Base-by-base conservation (phyloP, 805 yeast genomes). In the Teunomyces stri region DNA sequence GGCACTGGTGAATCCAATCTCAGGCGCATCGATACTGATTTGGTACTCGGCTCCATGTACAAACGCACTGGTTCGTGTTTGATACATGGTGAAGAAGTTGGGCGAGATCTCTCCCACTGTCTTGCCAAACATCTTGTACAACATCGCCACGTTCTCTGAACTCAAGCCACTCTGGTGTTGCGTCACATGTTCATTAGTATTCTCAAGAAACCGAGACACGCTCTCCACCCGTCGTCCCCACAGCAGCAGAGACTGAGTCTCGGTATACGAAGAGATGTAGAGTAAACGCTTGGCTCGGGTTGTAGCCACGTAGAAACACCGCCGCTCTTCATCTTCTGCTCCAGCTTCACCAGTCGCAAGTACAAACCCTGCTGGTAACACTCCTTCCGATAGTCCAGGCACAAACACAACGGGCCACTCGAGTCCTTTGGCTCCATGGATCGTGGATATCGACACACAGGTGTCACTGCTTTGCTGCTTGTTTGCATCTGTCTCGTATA, bases 381-480 rank as follows among this genome's bases (percentile, higher is more conserved):
- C 63, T 1, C 86, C 85, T 41, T 86, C 88, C 28, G 78, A 72
- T 13, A 87, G 66, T 0, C 88, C 85, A 0, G 95, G 89, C 10
- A 89, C 78, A 59, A 89, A 88, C 0, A 92, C 97, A 11, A 88
- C 80, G 0, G 96, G 92, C 97, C 98, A 92, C 61, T 92, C 99
- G 2, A 91, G 71, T 0, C 99, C 99, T 62, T 92, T 92, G 1
- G 97, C 82, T 0, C 90, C 89, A 61, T 92, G 99, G 10, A 92
- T 85, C 0, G 98, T 94, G 0, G 96, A 85, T 0, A 92, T 45
- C 4, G 75, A 66, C 44, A 57, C 69, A 50, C 59, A 65, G 2
- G 48, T 41, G 1, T 46, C 36, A 5, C 52, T 52, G 13, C 48
- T 50, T 12, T 52, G 56, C 13, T 58, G 59, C 5, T 52, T 55